Evolutionary conservation across 805 yeast genomes (phyloP), one percentile per base, ranked within the genome.

Genomic region (Candida jianshihensis): DNA sequence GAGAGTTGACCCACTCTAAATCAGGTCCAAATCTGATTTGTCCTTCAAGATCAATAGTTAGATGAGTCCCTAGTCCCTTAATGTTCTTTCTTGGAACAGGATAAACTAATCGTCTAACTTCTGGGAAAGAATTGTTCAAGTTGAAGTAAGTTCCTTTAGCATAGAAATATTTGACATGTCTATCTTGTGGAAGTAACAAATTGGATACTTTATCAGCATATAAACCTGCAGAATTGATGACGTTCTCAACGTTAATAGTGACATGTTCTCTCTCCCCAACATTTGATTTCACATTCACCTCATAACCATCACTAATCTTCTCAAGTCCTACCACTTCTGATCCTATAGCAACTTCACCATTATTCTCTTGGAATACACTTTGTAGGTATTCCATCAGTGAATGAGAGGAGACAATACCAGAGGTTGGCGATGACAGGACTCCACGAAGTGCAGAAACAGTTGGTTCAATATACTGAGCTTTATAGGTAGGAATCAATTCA

Each of bases 81-180:
- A 78, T 72, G 35, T 75, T 71, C 6, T 70, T 70, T n/a, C 80
- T 77, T 1, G 87, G 86, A 38, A 86, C 81, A 1, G 96, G 96
- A 55, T 88, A 88, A 1, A 88, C 63, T 24, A 81, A 56, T 39
- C 85, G 61, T 36, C 63, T 53, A 4, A 79, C 74, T 16, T 68
- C 64, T 1, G 81, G 78, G 13, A 54, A 53, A 4, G 68, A 61
- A 2, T 66, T 55, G 19, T 68, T 69, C 41, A 75, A 76, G 4
- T 80, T 62, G 51, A 71, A 89, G 56, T 89, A 88, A 44, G 78
- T 84, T 0, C 97, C 97, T 57, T 86, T 89, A 11, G 90, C 96
- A 54, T 73, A 88, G 48, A 66, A 73, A 9, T 80, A 72, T 21
- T 63, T 63, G 30, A 74, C 55, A 21, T 81, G 81, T 26, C 84